Percentiles rank a stretch among this genome's conserved stretches.
Conservation (phyloP, 108 stramenopile genomes). For the Chaetoceros muelleri region DNA sequence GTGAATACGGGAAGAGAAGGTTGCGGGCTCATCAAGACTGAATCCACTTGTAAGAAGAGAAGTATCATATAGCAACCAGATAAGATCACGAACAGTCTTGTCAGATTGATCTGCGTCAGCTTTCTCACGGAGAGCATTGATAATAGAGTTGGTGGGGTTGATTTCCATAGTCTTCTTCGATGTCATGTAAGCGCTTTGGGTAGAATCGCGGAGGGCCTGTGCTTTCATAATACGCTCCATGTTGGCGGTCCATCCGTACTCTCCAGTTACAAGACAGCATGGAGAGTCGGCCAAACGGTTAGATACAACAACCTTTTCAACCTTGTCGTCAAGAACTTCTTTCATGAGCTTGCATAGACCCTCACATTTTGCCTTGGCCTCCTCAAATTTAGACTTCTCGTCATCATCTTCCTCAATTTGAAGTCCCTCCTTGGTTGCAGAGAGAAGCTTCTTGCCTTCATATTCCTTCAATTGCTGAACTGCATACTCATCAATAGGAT, state of each 20-base stretch:
- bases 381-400: slow-evolving; percentile 97
- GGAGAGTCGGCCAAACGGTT: slow-evolving; percentile 98
- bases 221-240: slow-evolving; percentile 99
- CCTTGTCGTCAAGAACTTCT: slow-evolving; percentile 99
- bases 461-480: slow-evolving; percentile 99
- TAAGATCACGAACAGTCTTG: slow-evolving; percentile 99
- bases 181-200: slow-evolving; percentile 97
- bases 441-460: slow-evolving; percentile 99
- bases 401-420: slow-evolving; percentile 91
- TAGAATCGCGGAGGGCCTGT: slow-evolving; percentile 98
- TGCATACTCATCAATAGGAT: slow-evolving; percentile 99
- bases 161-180: slow-evolving; percentile 99
- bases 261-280: slow-evolving; percentile 98
- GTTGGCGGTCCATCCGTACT: slow-evolving; percentile 99
- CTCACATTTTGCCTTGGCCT: slow-evolving; percentile 95
- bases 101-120: slow-evolving; percentile 97
- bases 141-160: slow-evolving; percentile 99
- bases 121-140: slow-evolving; percentile 96
- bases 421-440: slow-evolving; percentile 99
- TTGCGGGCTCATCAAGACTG: slow-evolving; percentile 97
- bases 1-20: slow-evolving; percentile 98
- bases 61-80: slow-evolving; percentile 99
- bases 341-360: slow-evolving; percentile 99
- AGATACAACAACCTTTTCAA: slow-evolving; percentile 99
- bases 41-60: slow-evolving; percentile 98